Evolutionary conservation across 495 filamentous ascomycete genomes (phyloP), one percentile per base, ranked within the genome.

Genomic region (Aspergillus diversus): DNA sequence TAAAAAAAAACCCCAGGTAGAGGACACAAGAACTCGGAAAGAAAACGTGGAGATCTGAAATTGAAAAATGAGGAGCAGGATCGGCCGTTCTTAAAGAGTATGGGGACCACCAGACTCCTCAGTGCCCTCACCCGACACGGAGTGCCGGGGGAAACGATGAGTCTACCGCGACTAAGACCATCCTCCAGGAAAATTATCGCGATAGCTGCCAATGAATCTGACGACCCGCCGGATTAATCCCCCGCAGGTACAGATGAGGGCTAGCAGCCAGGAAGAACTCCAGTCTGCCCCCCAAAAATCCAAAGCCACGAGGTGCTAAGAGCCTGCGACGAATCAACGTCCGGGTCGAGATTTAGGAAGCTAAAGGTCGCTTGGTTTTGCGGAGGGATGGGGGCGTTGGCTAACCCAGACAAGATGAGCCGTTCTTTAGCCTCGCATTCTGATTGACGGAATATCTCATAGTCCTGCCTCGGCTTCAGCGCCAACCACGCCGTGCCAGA

Each of bases 391-490:
- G 51, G 31, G 50, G 31, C 17, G 46, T 49, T 35, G 33, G 55
- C 32, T 52, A 32, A 48, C 56, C 55, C 17, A 59, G 57, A 53
- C 47, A 31, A 49, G 51, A 21, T 33, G 32, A 48, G 57, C 47
- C 51, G 31, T 34, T 31, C 57, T 17, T 46, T 13, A 35, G 37
- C 53, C 13, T 7, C 33, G 61, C 31, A 11, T 53, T 57, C 52
- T 76, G 73, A 77, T 77, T 77, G 75, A 76, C 57, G 75, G 75
- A 73, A 76, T 39, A 73, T 69, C 60, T 67, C 39, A 48, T 58
- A 61, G 63, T 55, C 34, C 46, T 31, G 49, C 55, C 56, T 61
- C 43, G 64, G 68, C 68, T 57, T 50, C 57, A 61, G 35, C 58
- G 21, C 63, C 65, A 68, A 60, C 53, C 54, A 60, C 55, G 52